phyloP scores from a whole-genome alignment of 2,329 filamentous ascomycete species.

The Cytospora piceae region DNA sequence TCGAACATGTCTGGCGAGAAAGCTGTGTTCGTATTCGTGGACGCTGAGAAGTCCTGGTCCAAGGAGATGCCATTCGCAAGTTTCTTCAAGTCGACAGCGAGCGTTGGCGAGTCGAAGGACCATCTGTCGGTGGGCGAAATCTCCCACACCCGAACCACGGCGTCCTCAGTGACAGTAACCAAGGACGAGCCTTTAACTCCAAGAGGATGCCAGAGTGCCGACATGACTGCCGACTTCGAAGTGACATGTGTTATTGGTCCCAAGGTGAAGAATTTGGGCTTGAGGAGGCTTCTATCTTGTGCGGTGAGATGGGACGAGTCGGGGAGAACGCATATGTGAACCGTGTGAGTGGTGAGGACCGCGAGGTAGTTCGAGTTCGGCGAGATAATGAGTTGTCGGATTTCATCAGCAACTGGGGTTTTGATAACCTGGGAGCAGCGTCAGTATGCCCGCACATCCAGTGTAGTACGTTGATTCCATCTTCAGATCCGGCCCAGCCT shows the following conservation, averaged over 20 bases:
- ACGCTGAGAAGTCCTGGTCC: slow-evolving; percentile 82
- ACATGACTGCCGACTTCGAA: slow-evolving; percentile 78
- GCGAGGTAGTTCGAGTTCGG: slow-evolving; percentile 82
- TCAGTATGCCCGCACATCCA: slow-evolving; percentile 14
- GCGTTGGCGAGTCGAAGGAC: slow-evolving; percentile 81
- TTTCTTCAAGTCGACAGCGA: slow-evolving; percentile 87
- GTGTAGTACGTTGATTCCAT: background rate
- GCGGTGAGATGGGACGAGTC: slow-evolving; percentile 76
- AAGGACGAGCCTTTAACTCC: slow-evolving; percentile 80
- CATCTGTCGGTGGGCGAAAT: slow-evolving; percentile 80
- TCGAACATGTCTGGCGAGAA: slow-evolving; percentile 91
- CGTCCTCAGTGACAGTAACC: slow-evolving; percentile 86
- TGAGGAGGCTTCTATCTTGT: slow-evolving; percentile 69
- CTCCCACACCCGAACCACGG: slow-evolving; percentile 89
- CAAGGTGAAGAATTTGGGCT: slow-evolving; percentile 86
- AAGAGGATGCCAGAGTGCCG: slow-evolving; percentile 89
- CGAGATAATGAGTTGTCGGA: slow-evolving; percentile 83
- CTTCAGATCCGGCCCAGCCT: background rate
- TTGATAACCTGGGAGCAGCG: slow-evolving; percentile 65
- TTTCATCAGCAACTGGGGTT: slow-evolving; percentile 77
- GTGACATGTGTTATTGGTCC: slow-evolving; percentile 91
- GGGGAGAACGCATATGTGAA: slow-evolving; percentile 85
- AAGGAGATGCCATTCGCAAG: slow-evolving; percentile 81
- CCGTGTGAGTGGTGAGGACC: slow-evolving; percentile 82
- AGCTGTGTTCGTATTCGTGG: slow-evolving; percentile 73